Base-by-base conservation (phyloP, 768 basidiomycete species). In the Rhizopogon roseolus region DNA sequence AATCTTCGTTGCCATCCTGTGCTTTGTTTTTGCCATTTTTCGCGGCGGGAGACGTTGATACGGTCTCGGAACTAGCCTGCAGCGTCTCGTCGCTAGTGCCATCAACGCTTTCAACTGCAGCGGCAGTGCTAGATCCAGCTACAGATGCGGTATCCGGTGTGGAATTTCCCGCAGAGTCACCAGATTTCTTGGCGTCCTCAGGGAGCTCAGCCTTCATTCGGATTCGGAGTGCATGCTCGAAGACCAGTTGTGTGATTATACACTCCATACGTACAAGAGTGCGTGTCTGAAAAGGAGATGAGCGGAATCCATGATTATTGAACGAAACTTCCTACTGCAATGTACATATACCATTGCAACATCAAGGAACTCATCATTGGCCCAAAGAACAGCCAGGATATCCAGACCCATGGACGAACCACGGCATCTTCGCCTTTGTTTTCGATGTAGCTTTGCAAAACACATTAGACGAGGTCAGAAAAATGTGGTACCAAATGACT, bases 391-490 rank as follows among this genome's bases (percentile, higher is more conserved):
- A 84, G 69, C 61, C 71, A 69, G 0, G 67, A 32, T 13, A 88
- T 77, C 86, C 87, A 90, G 6, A 88, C 77, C 81, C 86, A 88
- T 1, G 88, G 88, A 37, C 77, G 76, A 29, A 85, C 66, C 6
- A 67, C 59, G 0, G 83, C 73, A 19, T 66, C 73, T 53, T 75
- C 60, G 2, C 81, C 82, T 13, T 71, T 67, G 3, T 64, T 75
- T 66, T 88, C 85, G n/a, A 90, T 66, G 60, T 88, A 83, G 37
- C 79, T 84, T 51, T n/a, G 11, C 0, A 11, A 14, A 16, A n/a
- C 4, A 52, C 37, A 10, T 49, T 7, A n/a, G 14, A 34, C 9
- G 17, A 44, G 25, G 6, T 13, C 37, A 25, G 34, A 3, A 25
- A 7, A 34, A 42, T 37, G 16, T 40, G 3, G 11, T 11, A 36